Percentiles rank a stretch among this genome's conserved stretches.
These are phyloP conservation scores for Phytophthora pinifolia DNA, from an alignment of 352 stramenopile species.

Conservation along the genomic window DNA sequence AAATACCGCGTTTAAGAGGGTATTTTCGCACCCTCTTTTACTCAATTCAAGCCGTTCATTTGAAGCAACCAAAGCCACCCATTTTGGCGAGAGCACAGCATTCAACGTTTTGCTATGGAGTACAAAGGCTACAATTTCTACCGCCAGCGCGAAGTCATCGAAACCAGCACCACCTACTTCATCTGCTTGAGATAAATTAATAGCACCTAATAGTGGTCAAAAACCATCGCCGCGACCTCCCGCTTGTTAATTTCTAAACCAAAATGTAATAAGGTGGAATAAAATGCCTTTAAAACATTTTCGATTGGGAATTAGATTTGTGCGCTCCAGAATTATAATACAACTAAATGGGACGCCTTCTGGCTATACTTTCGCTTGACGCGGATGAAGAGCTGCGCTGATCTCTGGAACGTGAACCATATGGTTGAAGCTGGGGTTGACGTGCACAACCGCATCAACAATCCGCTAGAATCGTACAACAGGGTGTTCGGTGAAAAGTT, in stretches of 20 bases:
- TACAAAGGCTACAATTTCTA: constrained; percentile 10
- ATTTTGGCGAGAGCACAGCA: too few relatives aligned
- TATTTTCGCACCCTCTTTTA: too few relatives aligned
- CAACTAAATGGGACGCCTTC: constrained; percentile 9
- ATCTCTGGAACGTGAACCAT: constrained; percentile 8
- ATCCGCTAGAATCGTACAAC: constrained; percentile 7
- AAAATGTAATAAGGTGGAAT: too few relatives aligned
- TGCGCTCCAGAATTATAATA: background rate
- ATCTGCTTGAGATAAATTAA: too few relatives aligned
- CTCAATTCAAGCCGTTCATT: too few relatives aligned
- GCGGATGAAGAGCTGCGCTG: constrained; percentile 1
- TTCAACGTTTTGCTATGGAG: constrained; percentile 1
- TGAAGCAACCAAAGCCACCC: too few relatives aligned
- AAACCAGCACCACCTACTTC: constrained; percentile 3
- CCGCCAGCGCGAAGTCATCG: constrained; percentile 2
- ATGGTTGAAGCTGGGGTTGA: constrained; percentile 1
- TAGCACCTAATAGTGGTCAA: too few relatives aligned
- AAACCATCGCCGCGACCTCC: too few relatives aligned
- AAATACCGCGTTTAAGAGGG: too few relatives aligned
- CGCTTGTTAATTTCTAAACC: too few relatives aligned
- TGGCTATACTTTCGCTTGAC: constrained; percentile 8
- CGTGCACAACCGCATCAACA: constrained; percentile 5
- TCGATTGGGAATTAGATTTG: background rate
- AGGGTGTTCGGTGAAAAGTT: constrained; percentile 7
- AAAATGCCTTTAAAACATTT: too few relatives aligned